phyloP scores from a whole-genome alignment of 805 yeast genomes.

The Yamadazyma sp. region DNA sequence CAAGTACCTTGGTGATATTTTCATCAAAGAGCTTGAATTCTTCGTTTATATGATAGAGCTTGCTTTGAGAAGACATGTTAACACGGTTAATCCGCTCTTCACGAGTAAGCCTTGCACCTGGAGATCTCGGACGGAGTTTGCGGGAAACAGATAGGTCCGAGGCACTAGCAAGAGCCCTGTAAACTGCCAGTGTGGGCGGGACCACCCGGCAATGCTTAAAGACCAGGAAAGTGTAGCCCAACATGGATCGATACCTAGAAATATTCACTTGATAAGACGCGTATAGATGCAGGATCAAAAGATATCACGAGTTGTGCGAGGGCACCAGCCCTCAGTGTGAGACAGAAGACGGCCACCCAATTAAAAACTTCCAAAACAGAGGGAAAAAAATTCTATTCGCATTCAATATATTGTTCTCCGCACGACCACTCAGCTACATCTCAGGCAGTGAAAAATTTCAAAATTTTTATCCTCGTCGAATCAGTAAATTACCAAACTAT shows the following conservation, averaged over 20 bases:
- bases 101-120: constrained; percentile 18
- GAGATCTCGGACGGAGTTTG: not conserved
- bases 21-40: constrained; percentile 27
- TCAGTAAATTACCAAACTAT: constrained; percentile 35
- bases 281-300: no score
- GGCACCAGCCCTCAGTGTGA: constrained; percentile 4
- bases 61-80: constrained; percentile 25
- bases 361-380: no score
- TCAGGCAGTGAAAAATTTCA: not conserved
- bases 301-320: no score
- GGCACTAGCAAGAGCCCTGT: constrained; percentile 5
- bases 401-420: no score
- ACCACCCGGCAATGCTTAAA: no score
- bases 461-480: constrained; percentile 53
- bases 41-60: constrained; percentile 28
- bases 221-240: no score
- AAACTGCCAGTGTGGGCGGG: no score
- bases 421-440: not conserved
- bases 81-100: constrained; percentile 25
- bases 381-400: no score
- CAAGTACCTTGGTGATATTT: constrained; percentile 32
- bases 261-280: no score
- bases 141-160: not conserved
- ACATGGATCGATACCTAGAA: no score
- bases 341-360: no score